phyloP scores from a whole-genome alignment of 805 yeast species.

The Candida pseudoglaebosa region DNA sequence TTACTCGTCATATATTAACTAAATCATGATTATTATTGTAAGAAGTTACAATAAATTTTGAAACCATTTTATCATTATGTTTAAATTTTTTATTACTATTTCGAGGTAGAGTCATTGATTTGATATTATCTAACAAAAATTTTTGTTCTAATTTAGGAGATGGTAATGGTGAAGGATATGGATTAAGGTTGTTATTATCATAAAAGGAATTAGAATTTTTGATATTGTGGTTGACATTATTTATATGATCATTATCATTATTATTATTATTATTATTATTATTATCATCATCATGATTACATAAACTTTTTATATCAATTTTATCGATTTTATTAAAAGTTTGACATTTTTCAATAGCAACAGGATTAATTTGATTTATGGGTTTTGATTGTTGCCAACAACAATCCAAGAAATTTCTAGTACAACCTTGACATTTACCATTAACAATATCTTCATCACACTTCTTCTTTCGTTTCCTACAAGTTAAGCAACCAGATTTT shows the following conservation, averaged over 20 bases:
- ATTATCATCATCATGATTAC: slow-evolving; percentile 24
- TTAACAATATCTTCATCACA: slow-evolving; percentile 48
- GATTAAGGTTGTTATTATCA: no score
- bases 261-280: no score
- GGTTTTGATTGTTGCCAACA: slow-evolving; percentile 24
- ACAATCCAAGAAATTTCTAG: slow-evolving; percentile 42
- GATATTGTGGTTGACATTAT: slow-evolving; percentile 14
- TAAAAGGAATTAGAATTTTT: slow-evolving; percentile 13
- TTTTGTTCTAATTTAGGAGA: slow-evolving; percentile 8
- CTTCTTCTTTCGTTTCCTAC: slow-evolving; percentile 61
- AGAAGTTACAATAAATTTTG: slow-evolving; percentile 35
- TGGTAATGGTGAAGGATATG: slow-evolving; percentile 13
- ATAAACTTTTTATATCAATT: slow-evolving; percentile 31
- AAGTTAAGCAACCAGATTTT: slow-evolving; percentile 55
- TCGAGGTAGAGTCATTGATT: slow-evolving; percentile 6
- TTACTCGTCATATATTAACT: no score
- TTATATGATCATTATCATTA: no score
- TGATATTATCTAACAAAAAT: slow-evolving; percentile 11
- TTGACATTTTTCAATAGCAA: not conserved
- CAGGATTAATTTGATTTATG: not conserved
- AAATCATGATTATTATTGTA: no score
- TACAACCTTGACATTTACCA: slow-evolving; percentile 44
- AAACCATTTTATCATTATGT: no score
- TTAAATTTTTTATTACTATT: slow-evolving; percentile 4
- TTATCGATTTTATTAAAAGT: slow-evolving; percentile 15